phyloP scores from a whole-genome alignment of 768 basidiomycete species.

The Agaricus subrufescens region DNA sequence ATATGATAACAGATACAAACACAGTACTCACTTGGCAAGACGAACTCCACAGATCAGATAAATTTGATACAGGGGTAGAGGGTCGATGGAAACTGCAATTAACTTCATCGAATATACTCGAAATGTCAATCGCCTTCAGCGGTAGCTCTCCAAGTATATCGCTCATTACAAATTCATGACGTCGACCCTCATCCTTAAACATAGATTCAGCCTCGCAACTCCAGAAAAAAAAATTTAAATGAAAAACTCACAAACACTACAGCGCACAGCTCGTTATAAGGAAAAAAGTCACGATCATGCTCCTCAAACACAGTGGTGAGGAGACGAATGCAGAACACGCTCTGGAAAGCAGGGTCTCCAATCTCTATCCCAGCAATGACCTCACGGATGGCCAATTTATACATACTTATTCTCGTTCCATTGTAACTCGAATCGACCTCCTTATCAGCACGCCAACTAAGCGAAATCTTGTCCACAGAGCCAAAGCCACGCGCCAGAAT shows the following conservation, averaged over 20 bases:
- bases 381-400: neutral
- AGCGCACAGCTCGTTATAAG: neutral
- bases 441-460: neutral
- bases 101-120: neutral
- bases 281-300: neutral
- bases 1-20: neutral
- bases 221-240: neutral
- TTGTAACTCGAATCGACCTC: neutral
- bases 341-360: no score
- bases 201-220: neutral
- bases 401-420: neutral
- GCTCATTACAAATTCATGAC: neutral
- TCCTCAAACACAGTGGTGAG: neutral
- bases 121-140: neutral
- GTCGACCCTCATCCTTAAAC: neutral
- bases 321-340: neutral
- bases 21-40: neutral
- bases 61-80: neutral
- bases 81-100: neutral
- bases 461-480: neutral
- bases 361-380: neutral
- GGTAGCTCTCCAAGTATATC: neutral
- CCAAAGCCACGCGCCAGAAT: neutral
- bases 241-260: neutral
- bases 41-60: neutral